phyloP scores from a whole-genome alignment of 257 asterid species.

The Haberlea rhodopensis region DNA sequence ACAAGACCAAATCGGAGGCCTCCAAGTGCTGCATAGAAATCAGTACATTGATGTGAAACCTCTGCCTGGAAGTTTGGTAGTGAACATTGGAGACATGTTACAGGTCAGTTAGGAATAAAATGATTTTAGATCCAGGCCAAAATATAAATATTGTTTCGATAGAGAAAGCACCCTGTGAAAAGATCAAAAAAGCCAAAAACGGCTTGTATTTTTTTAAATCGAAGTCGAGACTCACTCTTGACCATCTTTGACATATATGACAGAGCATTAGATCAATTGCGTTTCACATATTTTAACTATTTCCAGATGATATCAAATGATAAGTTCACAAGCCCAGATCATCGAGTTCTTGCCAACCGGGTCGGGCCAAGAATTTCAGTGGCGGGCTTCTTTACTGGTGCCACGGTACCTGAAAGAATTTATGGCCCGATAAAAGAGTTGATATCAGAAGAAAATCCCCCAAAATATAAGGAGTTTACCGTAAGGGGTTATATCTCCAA shows the following conservation, averaged over 20 bases:
- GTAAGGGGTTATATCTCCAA: conserved; percentile 36
- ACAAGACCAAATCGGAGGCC: conserved; percentile 68
- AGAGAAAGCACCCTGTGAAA: too few species aligned
- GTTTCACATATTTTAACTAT: not conserved
- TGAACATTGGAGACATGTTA: conserved; percentile 72
- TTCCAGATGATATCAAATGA: conserved; percentile 56
- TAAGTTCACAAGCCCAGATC: conserved; percentile 56
- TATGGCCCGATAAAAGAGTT: conserved; percentile 59
- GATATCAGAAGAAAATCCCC: conserved; percentile 34
- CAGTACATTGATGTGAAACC: conserved; percentile 50
- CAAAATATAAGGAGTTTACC: conserved; percentile 46
- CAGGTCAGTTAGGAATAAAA: conserved; percentile 42
- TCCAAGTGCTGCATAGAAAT: conserved; percentile 52
- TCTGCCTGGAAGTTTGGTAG: conserved; percentile 44
- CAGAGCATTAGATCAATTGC: too few species aligned
- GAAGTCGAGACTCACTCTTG: too few species aligned
- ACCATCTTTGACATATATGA: too few species aligned
- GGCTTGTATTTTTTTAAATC: too few species aligned
- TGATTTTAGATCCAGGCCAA: too few species aligned
- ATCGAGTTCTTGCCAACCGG: conserved; percentile 57
- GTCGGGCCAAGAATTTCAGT: conserved; percentile 67
- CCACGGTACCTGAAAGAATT: conserved; percentile 20
- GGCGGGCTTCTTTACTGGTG: conserved; percentile 57
- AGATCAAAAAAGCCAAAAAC: too few species aligned
- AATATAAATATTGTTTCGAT: too few species aligned